A percentile compares a stretch with the other conserved stretches of the same genome.
phyloP scores from a whole-genome alignment of 2,329 filamentous ascomycete species.

The Macrophomina pseudophaseolina region DNA sequence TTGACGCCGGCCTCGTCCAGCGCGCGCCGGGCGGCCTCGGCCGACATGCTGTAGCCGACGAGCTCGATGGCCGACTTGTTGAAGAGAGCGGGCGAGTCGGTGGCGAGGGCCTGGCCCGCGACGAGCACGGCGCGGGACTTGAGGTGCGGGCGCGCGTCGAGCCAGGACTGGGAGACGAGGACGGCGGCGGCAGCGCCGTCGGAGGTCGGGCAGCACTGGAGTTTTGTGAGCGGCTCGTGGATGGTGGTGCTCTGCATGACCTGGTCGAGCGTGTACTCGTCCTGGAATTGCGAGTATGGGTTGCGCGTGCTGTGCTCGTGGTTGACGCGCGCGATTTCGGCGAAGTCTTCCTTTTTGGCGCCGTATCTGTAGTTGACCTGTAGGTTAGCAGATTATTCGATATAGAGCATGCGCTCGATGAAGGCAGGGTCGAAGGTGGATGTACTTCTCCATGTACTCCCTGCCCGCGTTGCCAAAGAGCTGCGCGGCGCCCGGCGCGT shows the following conservation, averaged over 20 bases:
- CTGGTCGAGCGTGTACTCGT: constrained; percentile 88
- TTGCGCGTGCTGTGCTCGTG: constrained; percentile 90
- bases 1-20: constrained; percentile 72
- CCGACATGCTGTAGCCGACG: constrained; percentile 85
- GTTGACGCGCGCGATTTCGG: constrained; percentile 91
- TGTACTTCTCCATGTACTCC: constrained; percentile 92
- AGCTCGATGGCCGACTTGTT: constrained; percentile 82
- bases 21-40: constrained; percentile 71
- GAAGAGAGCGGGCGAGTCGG: constrained; percentile 81
- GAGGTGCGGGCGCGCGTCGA: constrained; percentile 82
- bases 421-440: constrained; percentile 3
- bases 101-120: constrained; percentile 86
- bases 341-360: constrained; percentile 83
- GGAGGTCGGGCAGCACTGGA: constrained; percentile 98
- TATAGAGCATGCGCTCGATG: too few relatives aligned
- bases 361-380: constrained; percentile 65
- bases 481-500: constrained; percentile 85
- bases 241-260: constrained; percentile 78
- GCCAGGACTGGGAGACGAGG: constrained; percentile 85
- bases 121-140: constrained; percentile 83
- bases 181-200: constrained; percentile 90
- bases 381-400: not conserved
- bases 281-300: constrained; percentile 96
- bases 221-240: constrained; percentile 86
- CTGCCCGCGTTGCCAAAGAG: constrained; percentile 93